phyloP scores from a whole-genome alignment of 2,329 filamentous ascomycete genomes.

The Aspergillus unguis region DNA sequence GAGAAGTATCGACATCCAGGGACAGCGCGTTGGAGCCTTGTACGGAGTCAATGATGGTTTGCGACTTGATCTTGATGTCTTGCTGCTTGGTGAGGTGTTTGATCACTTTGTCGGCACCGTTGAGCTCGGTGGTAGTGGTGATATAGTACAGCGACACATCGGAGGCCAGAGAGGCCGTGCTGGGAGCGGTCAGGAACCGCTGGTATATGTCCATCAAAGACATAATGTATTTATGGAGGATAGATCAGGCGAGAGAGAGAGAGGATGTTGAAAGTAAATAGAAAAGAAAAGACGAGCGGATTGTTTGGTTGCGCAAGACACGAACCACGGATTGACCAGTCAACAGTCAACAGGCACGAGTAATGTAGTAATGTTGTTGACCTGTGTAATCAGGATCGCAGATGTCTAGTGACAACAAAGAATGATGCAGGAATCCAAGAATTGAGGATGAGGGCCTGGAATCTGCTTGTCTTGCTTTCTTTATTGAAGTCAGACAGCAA shows the following conservation, averaged over 20 bases:
- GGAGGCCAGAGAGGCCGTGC: conserved; percentile 59
- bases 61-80: conserved; percentile 75
- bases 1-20: conserved; percentile 73
- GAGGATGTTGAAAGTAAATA: conserved; percentile 8
- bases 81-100: conserved; percentile 72
- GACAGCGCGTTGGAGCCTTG: conserved; percentile 68
- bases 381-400: not conserved
- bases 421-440: conserved; percentile 5
- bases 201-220: conserved; percentile 57
- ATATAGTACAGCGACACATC: conserved; percentile 80
- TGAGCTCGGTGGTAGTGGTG: conserved; percentile 74
- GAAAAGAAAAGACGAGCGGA: conserved; percentile 9
- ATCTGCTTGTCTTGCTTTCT: not conserved
- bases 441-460: not conserved
- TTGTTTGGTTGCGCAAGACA: conserved; percentile 11
- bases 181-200: conserved; percentile 68
- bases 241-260: conserved; percentile 1
- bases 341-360: not conserved
- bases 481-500: not conserved
- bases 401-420: not conserved
- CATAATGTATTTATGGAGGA: conserved; percentile 28
- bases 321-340: conserved; percentile 14
- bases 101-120: conserved; percentile 70
- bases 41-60: conserved; percentile 70
- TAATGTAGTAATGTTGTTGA: not conserved